phyloP scores from a whole-genome alignment of 2,329 filamentous ascomycete genomes.

The Aureobasidium mangrovei region DNA sequence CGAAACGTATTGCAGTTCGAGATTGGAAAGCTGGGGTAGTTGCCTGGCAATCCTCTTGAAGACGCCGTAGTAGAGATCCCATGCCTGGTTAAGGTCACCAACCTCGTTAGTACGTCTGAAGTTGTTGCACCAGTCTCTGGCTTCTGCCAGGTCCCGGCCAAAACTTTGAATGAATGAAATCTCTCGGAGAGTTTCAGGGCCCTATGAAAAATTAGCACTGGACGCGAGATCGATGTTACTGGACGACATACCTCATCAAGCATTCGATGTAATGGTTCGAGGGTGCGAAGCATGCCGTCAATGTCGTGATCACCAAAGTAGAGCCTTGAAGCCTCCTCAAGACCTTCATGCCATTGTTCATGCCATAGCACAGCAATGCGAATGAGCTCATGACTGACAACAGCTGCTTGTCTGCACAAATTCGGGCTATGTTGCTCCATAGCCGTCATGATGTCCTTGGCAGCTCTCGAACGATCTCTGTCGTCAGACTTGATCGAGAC shows the following conservation, averaged over 20 bases:
- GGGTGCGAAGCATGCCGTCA: conserved; percentile 88
- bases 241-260: conserved; percentile 36
- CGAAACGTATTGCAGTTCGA: conserved; percentile 95
- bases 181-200: conserved; percentile 86
- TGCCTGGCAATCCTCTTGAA: conserved; percentile 94
- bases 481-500: conserved; percentile 97
- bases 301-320: conserved; percentile 98
- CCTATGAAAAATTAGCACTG: conserved; percentile 50
- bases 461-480: conserved; percentile 74
- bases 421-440: conserved; percentile 92
- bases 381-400: conserved; percentile 93
- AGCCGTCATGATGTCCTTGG: conserved; percentile 90
- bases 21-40: conserved; percentile 79
- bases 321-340: conserved; percentile 90
- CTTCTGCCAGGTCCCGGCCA: conserved; percentile 87
- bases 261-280: conserved; percentile 84
- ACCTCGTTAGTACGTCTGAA: conserved; percentile 84
- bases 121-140: conserved; percentile 89
- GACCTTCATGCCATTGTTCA: conserved; percentile 95
- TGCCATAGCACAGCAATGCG: conserved; percentile 97
- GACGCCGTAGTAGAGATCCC: conserved; percentile 98
- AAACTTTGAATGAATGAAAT: conserved; percentile 98
- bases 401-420: conserved; percentile 88
- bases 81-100: conserved; percentile 93
- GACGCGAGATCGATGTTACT: not conserved